These are phyloP conservation scores for Annona cherimola DNA, from an alignment of 164 flowering plant species.

Conservation along the genomic window DNA sequence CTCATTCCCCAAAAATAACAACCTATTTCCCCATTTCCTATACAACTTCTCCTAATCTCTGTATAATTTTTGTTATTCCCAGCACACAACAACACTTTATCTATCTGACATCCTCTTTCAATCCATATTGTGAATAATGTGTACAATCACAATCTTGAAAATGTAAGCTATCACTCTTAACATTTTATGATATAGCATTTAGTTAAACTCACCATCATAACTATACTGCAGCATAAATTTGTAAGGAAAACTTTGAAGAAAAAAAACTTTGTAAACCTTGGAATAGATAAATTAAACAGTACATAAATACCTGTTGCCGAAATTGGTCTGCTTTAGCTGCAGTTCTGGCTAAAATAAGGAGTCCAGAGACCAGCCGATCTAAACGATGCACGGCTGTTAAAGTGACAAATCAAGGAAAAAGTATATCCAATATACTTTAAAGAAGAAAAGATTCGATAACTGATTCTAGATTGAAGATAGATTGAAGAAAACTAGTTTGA, in stretches of 20 bases:
- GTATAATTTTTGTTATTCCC: too few species aligned
- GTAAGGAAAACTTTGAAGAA: too few species aligned
- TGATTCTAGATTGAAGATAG: not conserved
- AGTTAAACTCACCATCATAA: not conserved
- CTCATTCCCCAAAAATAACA: too few species aligned
- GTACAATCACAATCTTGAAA: too few species aligned
- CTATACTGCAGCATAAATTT: not conserved
- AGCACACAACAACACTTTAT: too few species aligned
- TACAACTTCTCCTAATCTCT: too few species aligned
- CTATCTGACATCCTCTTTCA: too few species aligned
- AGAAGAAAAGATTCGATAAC: not conserved
- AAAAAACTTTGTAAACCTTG: not conserved
- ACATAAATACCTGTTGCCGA: constrained; percentile 68
- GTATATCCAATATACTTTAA: not conserved
- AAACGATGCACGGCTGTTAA: constrained; percentile 79
- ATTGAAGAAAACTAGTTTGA: not conserved
- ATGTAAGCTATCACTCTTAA: too few species aligned
- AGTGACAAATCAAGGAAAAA: constrained; percentile 26
- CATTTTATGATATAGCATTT: not conserved
- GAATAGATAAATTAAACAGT: not conserved
- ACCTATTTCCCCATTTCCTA: too few species aligned
- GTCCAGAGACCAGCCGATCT: constrained; percentile 96
- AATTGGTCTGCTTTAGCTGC: constrained; percentile 78
- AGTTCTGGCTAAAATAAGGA: constrained; percentile 83
- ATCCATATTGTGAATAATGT: too few species aligned